A percentile compares a stretch with the other conserved stretches of the same genome.
Evolutionary conservation across 192 early-diverging fungal genomes (phyloP).

Genomic region (Podila clonocystis): DNA sequence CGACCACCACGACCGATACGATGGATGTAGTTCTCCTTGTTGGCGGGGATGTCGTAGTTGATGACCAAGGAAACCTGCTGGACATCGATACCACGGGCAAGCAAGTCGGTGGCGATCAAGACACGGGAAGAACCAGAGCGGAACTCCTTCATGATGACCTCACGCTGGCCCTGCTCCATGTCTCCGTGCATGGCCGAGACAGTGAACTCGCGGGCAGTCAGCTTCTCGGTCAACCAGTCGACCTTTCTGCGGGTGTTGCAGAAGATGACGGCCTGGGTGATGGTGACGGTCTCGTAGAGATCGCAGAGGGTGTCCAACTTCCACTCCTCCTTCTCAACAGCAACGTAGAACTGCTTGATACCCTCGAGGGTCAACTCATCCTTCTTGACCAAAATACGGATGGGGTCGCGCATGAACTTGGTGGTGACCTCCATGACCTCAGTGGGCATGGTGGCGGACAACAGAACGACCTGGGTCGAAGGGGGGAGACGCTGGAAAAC

Average conservation of each 20-base stretch:
- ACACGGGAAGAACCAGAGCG: slow-evolving; percentile 96
- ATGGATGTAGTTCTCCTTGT: slow-evolving; percentile 99
- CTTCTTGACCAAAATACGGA: slow-evolving; percentile 98
- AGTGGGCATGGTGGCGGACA: slow-evolving; percentile 96
- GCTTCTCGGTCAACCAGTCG: slow-evolving; percentile 98
- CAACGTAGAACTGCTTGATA: slow-evolving; percentile 96
- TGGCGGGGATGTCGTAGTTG: slow-evolving; percentile 96
- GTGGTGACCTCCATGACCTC: slow-evolving; percentile 96
- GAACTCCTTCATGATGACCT: slow-evolving; percentile 99
- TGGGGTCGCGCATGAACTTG: slow-evolving; percentile 98
- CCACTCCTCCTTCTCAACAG: slow-evolving; percentile 99
- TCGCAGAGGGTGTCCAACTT: slow-evolving; percentile 99
- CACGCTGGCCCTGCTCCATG: slow-evolving; percentile 96
- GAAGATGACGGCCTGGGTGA: slow-evolving; percentile 99
- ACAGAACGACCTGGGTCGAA: slow-evolving; percentile 93
- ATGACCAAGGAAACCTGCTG: slow-evolving; percentile 97
- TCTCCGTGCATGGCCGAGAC: slow-evolving; percentile 99
- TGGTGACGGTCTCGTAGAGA: slow-evolving; percentile 97
- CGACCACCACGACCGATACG: slow-evolving; percentile 99
- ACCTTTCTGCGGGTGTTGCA: slow-evolving; percentile 99
- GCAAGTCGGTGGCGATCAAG: slow-evolving; percentile 97
- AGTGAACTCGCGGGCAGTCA: slow-evolving; percentile 90
- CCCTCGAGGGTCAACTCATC: slow-evolving; percentile 96
- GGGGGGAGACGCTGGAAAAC: slow-evolving; percentile 93
- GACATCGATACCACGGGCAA: slow-evolving; percentile 99